These are phyloP conservation scores for Aspergillus sp. DNA, from an alignment of 2,329 filamentous ascomycete species.

Conservation along the genomic window DNA sequence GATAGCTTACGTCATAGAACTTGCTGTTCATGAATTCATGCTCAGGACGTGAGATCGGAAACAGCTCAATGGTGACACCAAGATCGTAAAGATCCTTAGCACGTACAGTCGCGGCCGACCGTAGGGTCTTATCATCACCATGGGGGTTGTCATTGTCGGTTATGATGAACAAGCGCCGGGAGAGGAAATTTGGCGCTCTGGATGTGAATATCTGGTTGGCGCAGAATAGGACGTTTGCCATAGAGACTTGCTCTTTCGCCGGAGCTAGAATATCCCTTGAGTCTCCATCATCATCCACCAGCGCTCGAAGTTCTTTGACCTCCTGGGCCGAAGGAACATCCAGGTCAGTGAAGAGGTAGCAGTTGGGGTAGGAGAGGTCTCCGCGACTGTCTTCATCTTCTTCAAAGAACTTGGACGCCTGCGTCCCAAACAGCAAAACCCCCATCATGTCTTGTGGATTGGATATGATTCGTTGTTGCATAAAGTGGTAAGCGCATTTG, in stretches of 20 bases:
- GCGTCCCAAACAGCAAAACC: slow-evolving; percentile 85
- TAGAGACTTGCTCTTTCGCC: slow-evolving; percentile 68
- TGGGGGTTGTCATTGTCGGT: slow-evolving; percentile 93
- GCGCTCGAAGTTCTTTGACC: slow-evolving; percentile 73
- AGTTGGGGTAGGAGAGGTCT: slow-evolving; percentile 77
- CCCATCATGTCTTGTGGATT: slow-evolving; percentile 98
- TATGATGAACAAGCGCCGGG: slow-evolving; percentile 88
- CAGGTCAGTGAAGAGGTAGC: slow-evolving; percentile 86
- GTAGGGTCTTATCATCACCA: slow-evolving; percentile 67
- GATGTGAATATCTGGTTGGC: slow-evolving; percentile 97
- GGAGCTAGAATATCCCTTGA: slow-evolving; percentile 69
- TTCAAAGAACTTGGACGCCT: slow-evolving; percentile 76
- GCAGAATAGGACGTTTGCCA: slow-evolving; percentile 90
- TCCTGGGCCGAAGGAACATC: slow-evolving; percentile 84
- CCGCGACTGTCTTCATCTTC: slow-evolving; percentile 60
- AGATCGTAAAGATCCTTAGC: slow-evolving; percentile 95
- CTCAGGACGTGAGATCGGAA: slow-evolving; percentile 75
- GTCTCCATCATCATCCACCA: slow-evolving; percentile 78
- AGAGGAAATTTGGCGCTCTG: slow-evolving; percentile 91
- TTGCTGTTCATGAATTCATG: slow-evolving; percentile 76
- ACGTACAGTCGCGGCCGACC: slow-evolving; percentile 76
- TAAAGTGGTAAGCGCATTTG: slow-evolving; percentile 90
- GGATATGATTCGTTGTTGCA: slow-evolving; percentile 98
- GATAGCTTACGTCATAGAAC: slow-evolving; percentile 78
- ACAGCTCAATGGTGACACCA: slow-evolving; percentile 87